Evolutionary conservation across 305 asterid genomes (phyloP), one percentile per base, ranked within the genome.

Genomic region (Fraxinus albicans): DNA sequence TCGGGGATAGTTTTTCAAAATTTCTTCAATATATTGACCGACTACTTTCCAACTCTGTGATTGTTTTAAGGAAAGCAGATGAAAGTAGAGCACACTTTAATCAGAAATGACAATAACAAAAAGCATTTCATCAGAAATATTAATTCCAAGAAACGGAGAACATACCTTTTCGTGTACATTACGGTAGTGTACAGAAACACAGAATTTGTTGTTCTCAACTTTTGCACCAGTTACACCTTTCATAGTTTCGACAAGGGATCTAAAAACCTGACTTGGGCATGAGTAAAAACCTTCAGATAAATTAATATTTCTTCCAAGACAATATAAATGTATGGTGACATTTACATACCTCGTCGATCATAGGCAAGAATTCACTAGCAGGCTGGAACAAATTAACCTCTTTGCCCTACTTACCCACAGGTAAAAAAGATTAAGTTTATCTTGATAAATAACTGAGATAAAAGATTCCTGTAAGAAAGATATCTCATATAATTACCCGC

Each of bases 101-200:
- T 79, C 60, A 75, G 84, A 75, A 67, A 13, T 76, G 31, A 40
- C 72, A 86, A 76, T 65, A 13, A 78, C 4, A 65, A 9, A 77
- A 72, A 50, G 3, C 70, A 29, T 55, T 44, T 29, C 70, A 10
- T 73, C 38, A 38, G 65, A 12, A 29, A 80, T 79, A 50, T 50
- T 50, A 70, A 58, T 40, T 76, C 2, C 15, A 47, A 33, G 35
- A 75, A 65, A 73, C 38, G 36, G n/a, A 47, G 9, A 29, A 19
- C 33, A 58, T 87, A 93, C 99, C 93, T 91, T 88, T 88, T 92
- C 95, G 35, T 92, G 95, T 65, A 96, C 98, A 65, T 94, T 93
- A 34, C 98, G 98, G 83, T 94, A 94, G 90, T 96, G 99, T 73
- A 96, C 97, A 50, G 99, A 96, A 19, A 93, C 93, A 77, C 99